Evolutionary conservation across 495 filamentous ascomycete species (phyloP).

Genomic region (Trichocladium uniseriatum): DNA sequence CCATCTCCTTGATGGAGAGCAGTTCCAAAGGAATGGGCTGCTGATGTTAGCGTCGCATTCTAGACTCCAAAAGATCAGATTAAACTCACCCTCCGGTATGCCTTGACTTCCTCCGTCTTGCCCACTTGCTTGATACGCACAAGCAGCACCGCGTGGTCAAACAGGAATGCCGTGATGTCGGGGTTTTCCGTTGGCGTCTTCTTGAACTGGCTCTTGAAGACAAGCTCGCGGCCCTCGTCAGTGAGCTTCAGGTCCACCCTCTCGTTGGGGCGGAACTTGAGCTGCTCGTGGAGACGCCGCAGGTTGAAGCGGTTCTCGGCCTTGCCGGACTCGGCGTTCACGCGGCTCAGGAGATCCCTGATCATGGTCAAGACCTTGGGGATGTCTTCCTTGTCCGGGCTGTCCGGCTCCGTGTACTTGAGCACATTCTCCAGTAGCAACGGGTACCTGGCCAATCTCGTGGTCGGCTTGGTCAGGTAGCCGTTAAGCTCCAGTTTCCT

Average conservation of each 20-base stretch:
- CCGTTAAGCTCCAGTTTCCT: conserved; percentile 96
- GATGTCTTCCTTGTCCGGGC: conserved; percentile 81
- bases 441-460: conserved; percentile 88
- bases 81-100: conserved; percentile 63
- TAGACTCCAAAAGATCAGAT: background rate
- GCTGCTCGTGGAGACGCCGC: conserved; percentile 75
- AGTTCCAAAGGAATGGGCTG: conserved; percentile 93
- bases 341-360: conserved; percentile 73
- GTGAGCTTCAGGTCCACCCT: conserved; percentile 91
- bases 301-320: conserved; percentile 97
- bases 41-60: conserved; percentile 23
- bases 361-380: conserved; percentile 79
- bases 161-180: conserved; percentile 88
- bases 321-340: conserved; percentile 92
- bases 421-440: conserved; percentile 84
- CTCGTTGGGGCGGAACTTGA: conserved; percentile 79
- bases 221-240: conserved; percentile 83
- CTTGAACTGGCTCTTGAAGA: conserved; percentile 88
- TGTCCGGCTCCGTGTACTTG: conserved; percentile 80
- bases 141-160: conserved; percentile 90
- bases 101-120: conserved; percentile 87
- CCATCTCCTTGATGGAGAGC: conserved; percentile 91
- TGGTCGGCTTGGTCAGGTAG: conserved; percentile 97
- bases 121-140: conserved; percentile 82
- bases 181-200: conserved; percentile 79